These are phyloP conservation scores for Penicillium psychrofluorescens DNA, from an alignment of 495 filamentous ascomycete genomes.

Conservation along the genomic window DNA sequence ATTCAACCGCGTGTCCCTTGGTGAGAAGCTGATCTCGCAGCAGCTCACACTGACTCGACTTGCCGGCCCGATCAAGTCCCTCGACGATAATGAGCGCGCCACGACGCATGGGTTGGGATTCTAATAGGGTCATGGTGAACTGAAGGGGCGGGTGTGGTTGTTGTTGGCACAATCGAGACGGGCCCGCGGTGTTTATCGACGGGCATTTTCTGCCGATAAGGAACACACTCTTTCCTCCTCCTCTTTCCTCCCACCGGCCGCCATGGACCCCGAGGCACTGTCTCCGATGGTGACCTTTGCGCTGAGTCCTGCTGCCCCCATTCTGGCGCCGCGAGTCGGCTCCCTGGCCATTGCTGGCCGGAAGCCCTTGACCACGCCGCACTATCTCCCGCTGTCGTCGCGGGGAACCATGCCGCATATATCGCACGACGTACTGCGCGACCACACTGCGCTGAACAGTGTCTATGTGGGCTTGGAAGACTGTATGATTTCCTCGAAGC, in stretches of 20 bases:
- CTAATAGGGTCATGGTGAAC: slow-evolving; percentile 11
- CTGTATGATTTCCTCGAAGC: slow-evolving; percentile 49
- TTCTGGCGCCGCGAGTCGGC: slow-evolving; percentile 51
- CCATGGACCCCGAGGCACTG: slow-evolving; percentile 21
- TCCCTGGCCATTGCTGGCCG: slow-evolving; percentile 50
- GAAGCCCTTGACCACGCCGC: slow-evolving; percentile 62
- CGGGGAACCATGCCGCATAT: slow-evolving; percentile 81
- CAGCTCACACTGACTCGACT: slow-evolving; percentile 84
- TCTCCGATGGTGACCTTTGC: slow-evolving; percentile 26
- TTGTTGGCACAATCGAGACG: background rate
- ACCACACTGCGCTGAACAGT: slow-evolving; percentile 56
- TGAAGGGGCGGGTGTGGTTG: background rate
- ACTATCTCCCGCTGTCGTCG: slow-evolving; percentile 71
- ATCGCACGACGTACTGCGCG: slow-evolving; percentile 70
- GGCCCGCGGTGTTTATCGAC: slow-evolving; percentile 5
- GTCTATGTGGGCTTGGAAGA: slow-evolving; percentile 86
- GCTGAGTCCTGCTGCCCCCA: slow-evolving; percentile 14
- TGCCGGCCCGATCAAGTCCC: slow-evolving; percentile 89
- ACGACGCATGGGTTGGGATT: slow-evolving; percentile 28
- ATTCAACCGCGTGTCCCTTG: slow-evolving; percentile 56
- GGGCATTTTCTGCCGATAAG: slow-evolving; percentile 13
- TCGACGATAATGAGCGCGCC: slow-evolving; percentile 85
- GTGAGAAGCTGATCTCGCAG: slow-evolving; percentile 57
- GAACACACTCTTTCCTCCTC: slow-evolving; percentile 6
- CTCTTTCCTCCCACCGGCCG: slow-evolving; percentile 10